These are phyloP conservation scores for Dioscorea cayenensis DNA, from an alignment of 116 monocot species.

Conservation along the genomic window DNA sequence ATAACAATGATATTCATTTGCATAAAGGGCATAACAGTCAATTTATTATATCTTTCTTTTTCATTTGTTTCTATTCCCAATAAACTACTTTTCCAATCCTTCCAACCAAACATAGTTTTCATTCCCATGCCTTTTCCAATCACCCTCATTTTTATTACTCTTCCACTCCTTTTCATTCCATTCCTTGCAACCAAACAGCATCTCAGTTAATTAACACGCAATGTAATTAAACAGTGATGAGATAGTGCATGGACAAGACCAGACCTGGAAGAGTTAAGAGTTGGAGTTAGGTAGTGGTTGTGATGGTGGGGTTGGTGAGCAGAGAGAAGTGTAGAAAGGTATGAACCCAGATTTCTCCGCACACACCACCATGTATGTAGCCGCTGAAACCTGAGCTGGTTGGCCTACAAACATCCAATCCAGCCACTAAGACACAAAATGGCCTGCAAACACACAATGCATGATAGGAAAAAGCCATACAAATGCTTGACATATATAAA, in stretches of 20 bases:
- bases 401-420: not conserved
- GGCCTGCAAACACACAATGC: not conserved
- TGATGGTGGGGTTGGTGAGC: conserved; percentile 18
- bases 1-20: too few relatives aligned
- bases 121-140: too few relatives aligned
- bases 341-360: conserved; percentile 21
- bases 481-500: not conserved
- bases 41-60: too few relatives aligned
- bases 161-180: too few relatives aligned
- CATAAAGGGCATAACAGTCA: too few relatives aligned
- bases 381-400: not conserved
- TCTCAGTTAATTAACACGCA: too few relatives aligned
- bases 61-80: too few relatives aligned
- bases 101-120: too few relatives aligned
- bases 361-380: not conserved
- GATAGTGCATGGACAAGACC: not conserved
- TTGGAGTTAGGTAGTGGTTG: conserved; percentile 7
- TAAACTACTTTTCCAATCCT: too few relatives aligned
- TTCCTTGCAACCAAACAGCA: too few relatives aligned
- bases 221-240: too few relatives aligned
- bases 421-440: conserved; percentile 18
- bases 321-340: conserved; percentile 17
- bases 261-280: conserved; percentile 21
- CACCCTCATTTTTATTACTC: too few relatives aligned
- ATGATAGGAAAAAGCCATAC: not conserved